These are phyloP conservation scores for Tetrahymena thermophila DNA, from an alignment of 73 alveolate genomes.

Conservation along the genomic window DNA sequence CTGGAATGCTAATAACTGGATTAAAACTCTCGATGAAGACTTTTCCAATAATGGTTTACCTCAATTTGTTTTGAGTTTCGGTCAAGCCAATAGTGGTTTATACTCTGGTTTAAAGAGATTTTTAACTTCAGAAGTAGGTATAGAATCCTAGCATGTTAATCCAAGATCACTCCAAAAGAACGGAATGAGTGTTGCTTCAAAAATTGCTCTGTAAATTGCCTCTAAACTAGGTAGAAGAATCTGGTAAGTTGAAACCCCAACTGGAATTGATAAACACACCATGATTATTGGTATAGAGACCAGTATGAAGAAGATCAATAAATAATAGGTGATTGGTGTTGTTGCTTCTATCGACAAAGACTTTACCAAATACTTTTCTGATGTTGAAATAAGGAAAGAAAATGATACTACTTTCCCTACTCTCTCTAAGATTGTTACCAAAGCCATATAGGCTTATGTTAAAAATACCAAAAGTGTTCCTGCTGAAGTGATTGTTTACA, in stretches of 20 bases:
- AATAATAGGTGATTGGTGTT: conserved; percentile 38
- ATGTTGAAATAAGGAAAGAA: conserved; percentile 6
- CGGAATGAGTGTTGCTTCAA: neutral
- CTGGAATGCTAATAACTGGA: neutral
- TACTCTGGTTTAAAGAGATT: neutral
- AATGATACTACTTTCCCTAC: neutral
- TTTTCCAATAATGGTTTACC: neutral
- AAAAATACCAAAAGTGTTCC: conserved; percentile 4
- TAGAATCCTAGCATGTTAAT: neutral
- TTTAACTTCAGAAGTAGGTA: neutral
- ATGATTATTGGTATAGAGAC: conserved; percentile 53
- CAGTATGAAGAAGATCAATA: conserved; percentile 24
- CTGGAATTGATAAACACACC: conserved; percentile 20
- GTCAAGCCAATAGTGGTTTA: neutral
- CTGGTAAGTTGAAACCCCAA: neutral
- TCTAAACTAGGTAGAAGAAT: neutral
- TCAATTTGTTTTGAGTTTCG: neutral
- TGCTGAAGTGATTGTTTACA: conserved; percentile 6
- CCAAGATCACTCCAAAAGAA: neutral
- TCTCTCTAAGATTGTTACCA: neutral
- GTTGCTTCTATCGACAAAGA: conserved; percentile 44
- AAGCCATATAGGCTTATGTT: conserved; percentile 10
- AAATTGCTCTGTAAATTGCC: neutral
- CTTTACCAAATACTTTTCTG: conserved; percentile 38
- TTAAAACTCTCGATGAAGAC: neutral